Evolutionary conservation across 2,329 filamentous ascomycete species (phyloP).

Genomic region (Pestalotiopsis sp.): DNA sequence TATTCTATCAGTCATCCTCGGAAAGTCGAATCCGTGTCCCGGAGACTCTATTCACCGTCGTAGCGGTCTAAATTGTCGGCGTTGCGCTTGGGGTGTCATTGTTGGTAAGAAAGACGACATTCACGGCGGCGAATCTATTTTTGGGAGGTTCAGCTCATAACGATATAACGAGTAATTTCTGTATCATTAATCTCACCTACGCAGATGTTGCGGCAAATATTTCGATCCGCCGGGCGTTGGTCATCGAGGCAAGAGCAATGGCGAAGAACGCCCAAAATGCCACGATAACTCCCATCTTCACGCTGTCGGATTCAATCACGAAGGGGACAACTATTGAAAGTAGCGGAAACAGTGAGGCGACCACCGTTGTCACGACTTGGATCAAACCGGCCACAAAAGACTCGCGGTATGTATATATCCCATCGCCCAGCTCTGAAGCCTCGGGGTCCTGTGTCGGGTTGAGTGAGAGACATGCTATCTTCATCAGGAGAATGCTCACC

Average conservation of each 20-base stretch:
- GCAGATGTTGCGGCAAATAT: constrained; percentile 30
- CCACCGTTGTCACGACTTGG: constrained; percentile 22
- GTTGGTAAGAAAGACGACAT: constrained; percentile 13
- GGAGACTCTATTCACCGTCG: no score
- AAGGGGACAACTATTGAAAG: constrained; percentile 28
- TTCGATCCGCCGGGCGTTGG: constrained; percentile 25
- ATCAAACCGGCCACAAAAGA: constrained; percentile 10
- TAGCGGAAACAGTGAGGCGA: constrained; percentile 28
- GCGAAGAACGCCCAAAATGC: constrained; percentile 26
- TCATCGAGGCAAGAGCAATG: constrained; percentile 22
- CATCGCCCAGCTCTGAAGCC: constrained; percentile 3
- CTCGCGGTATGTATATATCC: constrained; percentile 19
- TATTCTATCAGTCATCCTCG: no score
- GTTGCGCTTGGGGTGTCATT: neutral
- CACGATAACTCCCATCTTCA: constrained; percentile 24
- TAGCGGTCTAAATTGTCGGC: no score
- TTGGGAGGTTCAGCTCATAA: neutral
- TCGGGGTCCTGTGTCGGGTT: neutral
- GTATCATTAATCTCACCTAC: constrained; percentile 13
- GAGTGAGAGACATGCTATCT: neutral
- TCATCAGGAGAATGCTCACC: neutral
- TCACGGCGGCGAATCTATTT: constrained; percentile 9
- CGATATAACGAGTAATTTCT: neutral
- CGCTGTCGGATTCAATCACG: constrained; percentile 20
- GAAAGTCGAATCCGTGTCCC: no score